A percentile compares a stretch with the other conserved stretches of the same genome.
Conservation (phyloP, 352 stramenopile genomes). For the Phytophthora kernoviae region DNA sequence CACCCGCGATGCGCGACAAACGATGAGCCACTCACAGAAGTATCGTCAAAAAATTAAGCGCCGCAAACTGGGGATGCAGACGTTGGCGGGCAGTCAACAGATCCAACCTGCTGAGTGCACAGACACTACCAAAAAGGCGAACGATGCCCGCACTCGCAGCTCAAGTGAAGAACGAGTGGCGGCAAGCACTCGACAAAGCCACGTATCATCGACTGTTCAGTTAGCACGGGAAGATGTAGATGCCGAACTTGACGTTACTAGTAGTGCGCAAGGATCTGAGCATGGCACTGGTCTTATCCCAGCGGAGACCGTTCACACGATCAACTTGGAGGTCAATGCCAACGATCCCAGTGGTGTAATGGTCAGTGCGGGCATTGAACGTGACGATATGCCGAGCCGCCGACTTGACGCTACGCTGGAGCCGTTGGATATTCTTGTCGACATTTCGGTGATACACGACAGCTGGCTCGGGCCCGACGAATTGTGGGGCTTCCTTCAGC, state of each 20-base stretch:
- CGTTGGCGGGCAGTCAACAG: not conserved
- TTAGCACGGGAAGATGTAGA: constrained; percentile 16
- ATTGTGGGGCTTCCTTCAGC: constrained; percentile 24
- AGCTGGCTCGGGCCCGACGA: constrained; percentile 23
- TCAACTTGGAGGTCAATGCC: constrained; percentile 1
- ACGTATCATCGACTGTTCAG: constrained; percentile 27
- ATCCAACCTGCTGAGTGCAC: not conserved
- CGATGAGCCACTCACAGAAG: constrained; percentile 66
- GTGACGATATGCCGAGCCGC: constrained; percentile 1
- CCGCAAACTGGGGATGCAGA: constrained; percentile 24
- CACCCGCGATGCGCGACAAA: constrained; percentile 52
- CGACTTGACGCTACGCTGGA: constrained; percentile 17
- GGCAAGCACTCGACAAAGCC: not conserved
- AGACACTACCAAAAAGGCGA: constrained; percentile 24
- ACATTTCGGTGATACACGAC: constrained; percentile 22
- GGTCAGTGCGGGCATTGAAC: constrained; percentile 6
- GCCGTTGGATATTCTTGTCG: constrained; percentile 14
- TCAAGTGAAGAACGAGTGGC: constrained; percentile 15
- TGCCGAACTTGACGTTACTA: constrained; percentile 1
- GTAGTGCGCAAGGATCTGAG: constrained; percentile 1
- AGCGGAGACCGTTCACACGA: constrained; percentile 10
- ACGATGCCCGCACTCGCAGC: constrained; percentile 3
- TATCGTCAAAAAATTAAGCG: constrained; percentile 59
- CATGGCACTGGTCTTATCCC: constrained; percentile 17
- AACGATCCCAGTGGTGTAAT: constrained; percentile 6